Evolutionary conservation across 495 filamentous ascomycete species (phyloP).

Genomic region (Xylaria palmicola): DNA sequence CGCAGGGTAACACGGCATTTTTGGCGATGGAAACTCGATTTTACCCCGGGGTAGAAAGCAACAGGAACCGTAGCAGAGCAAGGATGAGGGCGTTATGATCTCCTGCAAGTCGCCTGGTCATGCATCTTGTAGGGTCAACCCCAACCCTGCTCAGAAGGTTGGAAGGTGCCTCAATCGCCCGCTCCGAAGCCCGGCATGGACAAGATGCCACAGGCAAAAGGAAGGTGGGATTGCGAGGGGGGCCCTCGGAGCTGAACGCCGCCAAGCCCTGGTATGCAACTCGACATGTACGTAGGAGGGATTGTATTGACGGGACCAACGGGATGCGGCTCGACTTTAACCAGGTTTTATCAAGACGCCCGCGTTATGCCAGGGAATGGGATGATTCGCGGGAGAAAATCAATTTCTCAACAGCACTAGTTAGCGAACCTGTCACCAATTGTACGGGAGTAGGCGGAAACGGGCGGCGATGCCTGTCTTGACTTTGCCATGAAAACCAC

Average conservation of each 20-base stretch:
- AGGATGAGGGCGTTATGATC: conserved; percentile 1
- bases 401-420: neutral
- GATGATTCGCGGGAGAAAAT: neutral
- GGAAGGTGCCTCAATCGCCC: neutral
- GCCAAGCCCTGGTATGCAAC: conserved; percentile 8
- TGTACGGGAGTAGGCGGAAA: neutral
- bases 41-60: neutral
- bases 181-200: neutral
- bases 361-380: neutral
- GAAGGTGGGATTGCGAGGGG: neutral
- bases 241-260: conserved; percentile 3
- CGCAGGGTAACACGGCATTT: neutral
- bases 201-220: neutral
- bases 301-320: neutral
- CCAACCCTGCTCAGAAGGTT: neutral
- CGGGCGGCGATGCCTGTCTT: neutral
- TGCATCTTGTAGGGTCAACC: neutral
- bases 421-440: neutral
- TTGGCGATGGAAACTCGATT: neutral
- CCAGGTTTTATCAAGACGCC: neutral
- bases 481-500: neutral
- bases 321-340: neutral
- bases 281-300: neutral
- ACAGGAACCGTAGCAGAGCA: neutral
- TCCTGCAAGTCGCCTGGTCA: conserved; percentile 7